Conservation (phyloP, 306 rosid genomes). For the Lithocarpus polystachyus region DNA sequence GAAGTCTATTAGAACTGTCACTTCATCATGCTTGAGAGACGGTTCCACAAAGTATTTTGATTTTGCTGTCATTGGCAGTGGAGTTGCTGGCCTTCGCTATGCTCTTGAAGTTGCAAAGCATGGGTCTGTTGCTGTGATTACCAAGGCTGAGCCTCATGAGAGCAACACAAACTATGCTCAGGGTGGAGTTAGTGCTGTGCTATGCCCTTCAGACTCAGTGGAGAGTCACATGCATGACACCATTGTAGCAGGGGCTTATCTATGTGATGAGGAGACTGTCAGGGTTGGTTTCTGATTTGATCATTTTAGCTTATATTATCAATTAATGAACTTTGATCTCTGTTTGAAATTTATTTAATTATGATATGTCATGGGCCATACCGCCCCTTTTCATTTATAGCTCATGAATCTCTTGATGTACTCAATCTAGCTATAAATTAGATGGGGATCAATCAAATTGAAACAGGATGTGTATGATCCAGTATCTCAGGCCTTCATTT, state of each 20-base stretch:
- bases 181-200: conserved; percentile 97
- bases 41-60: conserved; percentile 67
- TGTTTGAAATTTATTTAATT: conserved; percentile 6
- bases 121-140: conserved; percentile 92
- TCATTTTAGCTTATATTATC: neutral
- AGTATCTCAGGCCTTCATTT: neutral
- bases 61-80: conserved; percentile 84
- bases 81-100: conserved; percentile 90
- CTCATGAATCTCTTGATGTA: neutral
- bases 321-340: conserved; percentile 6
- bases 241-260: conserved; percentile 93
- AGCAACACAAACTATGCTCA: conserved; percentile 98
- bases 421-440: neutral
- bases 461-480: neutral
- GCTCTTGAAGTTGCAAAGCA: conserved; percentile 91
- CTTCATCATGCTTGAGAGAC: conserved; percentile 54
- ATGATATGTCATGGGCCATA: neutral
- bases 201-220: conserved; percentile 86
- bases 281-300: conserved; percentile 55
- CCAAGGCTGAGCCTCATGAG: conserved; percentile 96
- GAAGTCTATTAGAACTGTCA: conserved; percentile 37
- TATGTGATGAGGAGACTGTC: conserved; percentile 90
- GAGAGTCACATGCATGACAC: conserved; percentile 96
- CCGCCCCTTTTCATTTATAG: neutral
- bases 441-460: neutral